phyloP scores from a whole-genome alignment of 2,329 filamentous ascomycete species.

The Aspergillus fructus region DNA sequence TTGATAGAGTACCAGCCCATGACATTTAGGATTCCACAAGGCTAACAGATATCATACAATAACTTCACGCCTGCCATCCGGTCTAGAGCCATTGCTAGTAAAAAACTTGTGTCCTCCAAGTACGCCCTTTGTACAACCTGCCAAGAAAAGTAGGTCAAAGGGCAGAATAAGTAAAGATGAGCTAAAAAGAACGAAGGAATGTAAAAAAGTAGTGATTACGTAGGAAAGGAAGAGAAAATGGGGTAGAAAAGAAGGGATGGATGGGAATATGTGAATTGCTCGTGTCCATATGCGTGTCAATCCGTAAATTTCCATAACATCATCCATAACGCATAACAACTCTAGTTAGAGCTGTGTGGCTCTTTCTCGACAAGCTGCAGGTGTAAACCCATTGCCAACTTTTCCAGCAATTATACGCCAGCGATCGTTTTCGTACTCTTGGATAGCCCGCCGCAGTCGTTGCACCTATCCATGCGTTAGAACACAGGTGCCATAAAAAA shows the following conservation, averaged over 20 bases:
- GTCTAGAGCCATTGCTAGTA: slow-evolving; percentile 14
- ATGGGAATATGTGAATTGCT: neutral
- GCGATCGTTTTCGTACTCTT: slow-evolving; percentile 62
- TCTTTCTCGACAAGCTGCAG: slow-evolving; percentile 81
- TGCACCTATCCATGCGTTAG: slow-evolving; percentile 31
- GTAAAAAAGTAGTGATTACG: slow-evolving; percentile 1
- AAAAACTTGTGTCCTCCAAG: slow-evolving; percentile 10
- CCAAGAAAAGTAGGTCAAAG: slow-evolving; percentile 13
- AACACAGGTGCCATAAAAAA: neutral
- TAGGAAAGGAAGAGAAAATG: neutral
- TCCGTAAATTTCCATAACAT: slow-evolving; percentile 11
- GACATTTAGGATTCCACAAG: neutral
- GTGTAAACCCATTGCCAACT: slow-evolving; percentile 85
- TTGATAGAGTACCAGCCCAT: slow-evolving; percentile 2
- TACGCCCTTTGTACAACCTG: slow-evolving; percentile 13
- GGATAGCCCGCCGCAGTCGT: slow-evolving; percentile 39
- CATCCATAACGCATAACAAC: slow-evolving; percentile 7
- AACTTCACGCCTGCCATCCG: slow-evolving; percentile 15
- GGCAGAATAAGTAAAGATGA: slow-evolving; percentile 7
- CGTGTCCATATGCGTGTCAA: slow-evolving; percentile 1
- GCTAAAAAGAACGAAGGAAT: slow-evolving; percentile 7
- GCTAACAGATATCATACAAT: slow-evolving; percentile 18
- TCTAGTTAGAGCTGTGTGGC: slow-evolving; percentile 47
- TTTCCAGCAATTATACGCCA: slow-evolving; percentile 92
- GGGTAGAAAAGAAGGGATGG: neutral